Base-by-base conservation (phyloP, 768 basidiomycete genomes). In the Jaapia argillacea region DNA sequence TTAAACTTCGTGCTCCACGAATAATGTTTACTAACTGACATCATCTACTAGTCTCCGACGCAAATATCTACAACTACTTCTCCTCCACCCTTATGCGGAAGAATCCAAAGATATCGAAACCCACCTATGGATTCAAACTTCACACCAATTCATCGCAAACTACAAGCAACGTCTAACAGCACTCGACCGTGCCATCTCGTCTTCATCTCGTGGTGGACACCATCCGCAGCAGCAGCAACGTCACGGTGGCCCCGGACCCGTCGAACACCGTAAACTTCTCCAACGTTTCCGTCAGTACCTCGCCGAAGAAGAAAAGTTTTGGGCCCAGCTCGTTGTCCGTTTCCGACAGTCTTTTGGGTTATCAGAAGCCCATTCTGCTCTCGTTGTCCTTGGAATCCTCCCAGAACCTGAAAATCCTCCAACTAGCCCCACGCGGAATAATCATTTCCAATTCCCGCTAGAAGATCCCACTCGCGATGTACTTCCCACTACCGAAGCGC, bases 61-160 rank as follows among this genome's bases (percentile, higher is more conserved):
- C 43, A 75, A 74, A 35, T 80, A 86, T 58, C 67, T 89, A 40
- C 74, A 69, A 37, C 67, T 88, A 27, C 70, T 90, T 16, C 72
- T 88, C 49, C 58, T 77, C 18, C 68, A 85, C 54, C 81, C 85
- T 2, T 76, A 73, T 53, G 71, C 82, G 35, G 74, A 70, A 40
- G 85, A 88, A 60, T 79, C 81, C 39, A 79, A 81, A 56, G 84
- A 88, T 64, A 77, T 76, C 33, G 85, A 91, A 57, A 85, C 74
- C 24, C 80, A 85, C 50, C 72, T 94, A 6, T 94, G 91, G 90
- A 87, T 91, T 78, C 84, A 89, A 57, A 93, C 91, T 0, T 85
- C 87, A 27, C 86, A 94, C 62, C 71, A 76, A 28, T 77, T 90
- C 63, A 94, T 94, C 49, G 67, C 82, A 13, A 69, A 74, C 20